Base-by-base conservation (phyloP, 192 early-diverging fungal species). In the Linnemannia zychae region DNA sequence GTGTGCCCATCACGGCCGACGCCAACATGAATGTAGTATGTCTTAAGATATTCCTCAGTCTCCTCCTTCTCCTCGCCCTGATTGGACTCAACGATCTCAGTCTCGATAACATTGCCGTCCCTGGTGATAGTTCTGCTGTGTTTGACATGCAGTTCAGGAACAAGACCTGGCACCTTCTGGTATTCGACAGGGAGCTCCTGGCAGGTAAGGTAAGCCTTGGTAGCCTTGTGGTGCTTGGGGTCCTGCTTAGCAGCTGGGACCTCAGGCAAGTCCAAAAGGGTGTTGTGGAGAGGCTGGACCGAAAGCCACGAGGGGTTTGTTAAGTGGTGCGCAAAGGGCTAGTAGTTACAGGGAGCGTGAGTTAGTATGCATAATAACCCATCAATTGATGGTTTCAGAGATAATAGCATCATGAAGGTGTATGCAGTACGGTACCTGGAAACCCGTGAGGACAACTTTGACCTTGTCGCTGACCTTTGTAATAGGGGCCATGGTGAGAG, bases 101-200 rank as follows among this genome's bases (percentile, higher is more conserved):
- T 28, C n/a, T 77, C 57, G 7, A 20, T 17, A 36, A 16, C 31
- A 0, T 20, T 49, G 0, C n/a, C 28, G 20, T 2, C 18, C 28
- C 37, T 31, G 46, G 44, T 17, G 47, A 24, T 24, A 22, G 44
- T 53, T 17, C 49, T 71, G 44, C 31, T 66, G 31, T 77, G 71
- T 66, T 48, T 37, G 36, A 18, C 67, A 72, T 92, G 91, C 38
- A 91, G 46, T 37, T 47, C 79, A 34, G 90, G 89, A 15, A 93
- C 63, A 16, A 84, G 53, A 16, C 75, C 78, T 13, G 87, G 76
- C 0, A 93, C 88, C 18, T 88, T 89, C 40, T 72, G 86, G 68
- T 93, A 93, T 75, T 92, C 91, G 7, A 93, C 92, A 24, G 92
- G 92, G 33, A 93, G 80, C 49, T 88, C 85, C 40, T 89, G 81